These are phyloP conservation scores for Brassica carinata DNA, from an alignment of 345 rosid species.

Conservation along the genomic window DNA sequence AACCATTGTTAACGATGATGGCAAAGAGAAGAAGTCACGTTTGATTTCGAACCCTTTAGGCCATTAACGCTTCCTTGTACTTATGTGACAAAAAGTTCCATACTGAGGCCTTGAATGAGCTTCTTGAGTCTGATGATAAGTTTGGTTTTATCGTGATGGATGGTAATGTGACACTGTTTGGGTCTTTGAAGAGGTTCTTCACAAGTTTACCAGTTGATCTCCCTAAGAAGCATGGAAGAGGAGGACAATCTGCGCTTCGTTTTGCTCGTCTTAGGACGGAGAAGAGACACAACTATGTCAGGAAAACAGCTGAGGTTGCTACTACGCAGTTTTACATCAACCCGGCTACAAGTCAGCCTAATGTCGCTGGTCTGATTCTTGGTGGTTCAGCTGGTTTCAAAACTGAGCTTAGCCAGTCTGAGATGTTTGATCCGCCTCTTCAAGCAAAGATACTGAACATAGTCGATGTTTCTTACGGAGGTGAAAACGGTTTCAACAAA, in stretches of 20 bases:
- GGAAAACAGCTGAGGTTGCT: constrained; percentile 95
- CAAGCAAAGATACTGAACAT: constrained; percentile 91
- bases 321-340: constrained; percentile 88
- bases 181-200: constrained; percentile 87
- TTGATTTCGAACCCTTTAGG: constrained; percentile 92
- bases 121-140: constrained; percentile 88
- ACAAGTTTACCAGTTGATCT: constrained; percentile 82
- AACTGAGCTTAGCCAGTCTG: constrained; percentile 92
- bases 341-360: constrained; percentile 93
- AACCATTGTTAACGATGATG: constrained; percentile 78
- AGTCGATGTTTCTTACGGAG: constrained; percentile 93
- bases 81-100: constrained; percentile 91
- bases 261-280: constrained; percentile 95
- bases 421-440: constrained; percentile 93
- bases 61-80: constrained; percentile 85
- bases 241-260: constrained; percentile 93
- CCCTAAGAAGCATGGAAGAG: constrained; percentile 97
- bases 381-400: constrained; percentile 98
- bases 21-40: constrained; percentile 91
- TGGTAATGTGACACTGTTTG: constrained; percentile 87
- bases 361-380: constrained; percentile 84
- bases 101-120: constrained; percentile 83
- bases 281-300: constrained; percentile 87
- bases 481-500: constrained; percentile 91
- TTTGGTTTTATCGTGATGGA: constrained; percentile 96